phyloP scores from a whole-genome alignment of 139 green algal species.

The Spirogloea muscicola region DNA sequence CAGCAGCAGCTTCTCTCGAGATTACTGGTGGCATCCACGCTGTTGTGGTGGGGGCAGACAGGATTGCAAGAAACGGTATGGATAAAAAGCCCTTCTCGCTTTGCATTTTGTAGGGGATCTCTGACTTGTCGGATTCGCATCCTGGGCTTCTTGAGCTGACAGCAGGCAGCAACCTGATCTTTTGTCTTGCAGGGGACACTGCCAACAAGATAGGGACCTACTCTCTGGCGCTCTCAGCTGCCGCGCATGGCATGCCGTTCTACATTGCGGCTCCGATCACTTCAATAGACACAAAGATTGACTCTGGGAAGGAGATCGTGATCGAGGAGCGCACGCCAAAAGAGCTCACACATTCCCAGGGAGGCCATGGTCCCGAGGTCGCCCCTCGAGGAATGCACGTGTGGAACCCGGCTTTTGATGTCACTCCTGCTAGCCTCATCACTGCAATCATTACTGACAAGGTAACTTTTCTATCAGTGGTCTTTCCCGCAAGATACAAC shows the following conservation, averaged over 20 bases:
- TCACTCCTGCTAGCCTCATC: constrained; percentile 80
- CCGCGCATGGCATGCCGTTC: constrained; percentile 78
- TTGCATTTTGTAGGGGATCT: neutral
- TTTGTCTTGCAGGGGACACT: constrained; percentile 44
- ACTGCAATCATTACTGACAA: constrained; percentile 92
- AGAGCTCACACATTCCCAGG: constrained; percentile 68
- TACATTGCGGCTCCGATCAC: constrained; percentile 89
- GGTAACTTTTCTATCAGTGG: too few species aligned
- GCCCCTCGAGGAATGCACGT: constrained; percentile 71
- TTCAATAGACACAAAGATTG: constrained; percentile 70
- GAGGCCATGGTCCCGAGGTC: constrained; percentile 46
- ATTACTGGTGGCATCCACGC: constrained; percentile 72
- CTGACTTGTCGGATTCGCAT: neutral
- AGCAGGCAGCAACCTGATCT: neutral
- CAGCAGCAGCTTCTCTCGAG: constrained; percentile 80
- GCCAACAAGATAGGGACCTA: constrained; percentile 87
- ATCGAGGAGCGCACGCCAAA: constrained; percentile 62
- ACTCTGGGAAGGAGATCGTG: constrained; percentile 69
- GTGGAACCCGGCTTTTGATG: constrained; percentile 96
- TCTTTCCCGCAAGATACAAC: too few species aligned
- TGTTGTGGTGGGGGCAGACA: constrained; percentile 91
- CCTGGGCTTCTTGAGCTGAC: neutral
- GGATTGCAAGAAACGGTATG: constrained; percentile 61
- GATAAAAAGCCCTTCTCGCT: neutral
- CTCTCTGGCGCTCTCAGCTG: constrained; percentile 58